Evolutionary conservation across 2,329 filamentous ascomycete genomes (phyloP), one percentile per base, ranked within the genome.

Genomic region (Alternaria gaisen): DNA sequence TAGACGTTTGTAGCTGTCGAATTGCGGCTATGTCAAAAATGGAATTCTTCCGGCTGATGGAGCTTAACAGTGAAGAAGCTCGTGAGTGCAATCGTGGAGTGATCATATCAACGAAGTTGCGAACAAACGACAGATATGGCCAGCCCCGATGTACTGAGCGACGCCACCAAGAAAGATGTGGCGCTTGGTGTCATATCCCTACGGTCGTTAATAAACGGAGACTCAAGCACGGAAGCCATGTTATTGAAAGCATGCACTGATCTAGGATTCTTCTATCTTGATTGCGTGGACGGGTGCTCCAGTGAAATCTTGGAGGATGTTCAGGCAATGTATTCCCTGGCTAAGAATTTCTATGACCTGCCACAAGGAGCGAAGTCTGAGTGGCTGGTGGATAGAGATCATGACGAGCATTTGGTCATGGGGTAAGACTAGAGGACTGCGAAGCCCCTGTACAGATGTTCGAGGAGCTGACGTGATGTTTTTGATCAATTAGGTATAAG

Each of bases 331-430:
- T 36, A 36, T 36, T 36, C 32, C 32, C 32, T 36, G 32, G 32
- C 32, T 36, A 36, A 0, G 32, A 16, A 36, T 44, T 44, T 44
- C 42, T 44, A 44, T 44, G 20, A 44, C 42, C 22, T 44, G 42
- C 42, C 42, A 44, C 22, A 44, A 44, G 42, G 0, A 26, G 42
- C 22, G 42, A 44, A 44, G 42, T 44, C 42, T 44, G 42, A 44
- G 42, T 44, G 42, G 42, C 20, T 44, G 42, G 42, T 44, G 20
- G 42, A 44, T 44, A 44, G 42, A 44, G 42, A 44, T 26, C 42
- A 44, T 22, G 42, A 44, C 42, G 42, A 44, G 42, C 42, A 44
- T 44, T 44, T 44, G 42, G 42, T 44, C 42, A 44, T 44, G 42
- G 42, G 42, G 42, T 44, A 44, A 44, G 42, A 44, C 42, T 26